These are phyloP conservation scores for Colletotrichum gigasporum DNA, from an alignment of 2,329 filamentous ascomycete species.

Conservation along the genomic window DNA sequence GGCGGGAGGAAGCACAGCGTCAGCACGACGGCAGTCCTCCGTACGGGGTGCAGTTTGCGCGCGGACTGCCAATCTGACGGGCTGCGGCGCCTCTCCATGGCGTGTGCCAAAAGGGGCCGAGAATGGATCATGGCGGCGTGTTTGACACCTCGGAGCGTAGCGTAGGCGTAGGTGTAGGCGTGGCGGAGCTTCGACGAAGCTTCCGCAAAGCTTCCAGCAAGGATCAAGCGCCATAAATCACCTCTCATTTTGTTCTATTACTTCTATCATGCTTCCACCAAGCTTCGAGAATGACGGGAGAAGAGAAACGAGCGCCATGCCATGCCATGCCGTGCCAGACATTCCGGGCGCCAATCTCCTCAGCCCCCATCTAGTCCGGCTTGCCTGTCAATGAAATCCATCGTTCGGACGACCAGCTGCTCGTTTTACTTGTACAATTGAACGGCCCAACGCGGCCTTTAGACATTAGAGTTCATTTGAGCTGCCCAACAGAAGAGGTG, in stretches of 20 bases:
- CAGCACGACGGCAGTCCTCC: neutral
- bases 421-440: neutral
- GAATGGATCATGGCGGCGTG: neutral
- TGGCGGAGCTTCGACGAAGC: conserved; percentile 12
- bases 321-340: too few species aligned
- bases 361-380: neutral
- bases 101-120: neutral
- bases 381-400: neutral
- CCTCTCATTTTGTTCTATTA: conserved; percentile 15
- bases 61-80: neutral
- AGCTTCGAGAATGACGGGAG: conserved; percentile 24
- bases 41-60: neutral
- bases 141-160: neutral
- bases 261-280: conserved; percentile 17
- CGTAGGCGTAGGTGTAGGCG: too few species aligned
- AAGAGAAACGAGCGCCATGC: neutral
- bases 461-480: conserved; percentile 8
- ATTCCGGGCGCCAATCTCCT: neutral
- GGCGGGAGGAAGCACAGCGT: neutral
- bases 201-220: conserved; percentile 13
- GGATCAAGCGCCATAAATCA: conserved; percentile 10
- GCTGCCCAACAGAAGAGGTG: neutral
- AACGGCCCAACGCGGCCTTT: neutral
- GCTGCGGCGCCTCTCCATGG: neutral
- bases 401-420: neutral